phyloP scores from a whole-genome alignment of 2,329 filamentous ascomycete genomes.

The Didymella pinodella region DNA sequence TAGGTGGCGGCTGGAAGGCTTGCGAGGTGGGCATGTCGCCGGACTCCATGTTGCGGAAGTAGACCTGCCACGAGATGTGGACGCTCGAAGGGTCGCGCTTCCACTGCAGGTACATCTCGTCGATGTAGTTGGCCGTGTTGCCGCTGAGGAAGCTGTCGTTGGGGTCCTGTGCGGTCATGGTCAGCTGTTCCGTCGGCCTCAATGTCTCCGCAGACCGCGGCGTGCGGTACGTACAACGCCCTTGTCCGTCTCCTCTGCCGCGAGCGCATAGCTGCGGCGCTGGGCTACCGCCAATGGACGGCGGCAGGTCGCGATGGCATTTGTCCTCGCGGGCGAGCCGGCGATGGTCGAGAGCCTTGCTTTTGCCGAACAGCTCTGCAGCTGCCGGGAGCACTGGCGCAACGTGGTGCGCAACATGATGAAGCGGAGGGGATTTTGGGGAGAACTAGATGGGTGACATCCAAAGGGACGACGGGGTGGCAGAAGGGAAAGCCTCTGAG shows the following conservation, averaged over 20 bases:
- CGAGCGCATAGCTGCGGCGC: conserved; percentile 65
- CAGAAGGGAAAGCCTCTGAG: conserved; percentile 32
- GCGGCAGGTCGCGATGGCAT: conserved; percentile 57
- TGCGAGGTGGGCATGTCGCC: conserved; percentile 98
- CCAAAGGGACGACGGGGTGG: conserved; percentile 36
- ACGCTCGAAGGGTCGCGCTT: conserved; percentile 92
- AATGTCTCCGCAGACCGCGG: conserved; percentile 9
- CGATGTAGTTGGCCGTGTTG: conserved; percentile 98
- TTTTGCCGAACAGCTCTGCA: conserved; percentile 62
- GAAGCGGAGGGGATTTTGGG: conserved; percentile 35
- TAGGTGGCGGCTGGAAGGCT: conserved; percentile 95
- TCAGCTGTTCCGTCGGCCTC: conserved; percentile 31
- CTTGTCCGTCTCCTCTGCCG: conserved; percentile 65
- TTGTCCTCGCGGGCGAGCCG: conserved; percentile 47
- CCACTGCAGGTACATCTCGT: conserved; percentile 99
- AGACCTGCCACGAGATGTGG: conserved; percentile 98
- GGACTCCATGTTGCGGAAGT: conserved; percentile 99
- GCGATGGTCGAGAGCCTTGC: conserved; percentile 55
- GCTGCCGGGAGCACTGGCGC: conserved; percentile 69
- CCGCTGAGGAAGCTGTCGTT: conserved; percentile 97
- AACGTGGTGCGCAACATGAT: conserved; percentile 77
- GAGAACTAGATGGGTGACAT: conserved; percentile 39
- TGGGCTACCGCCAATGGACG: conserved; percentile 57
- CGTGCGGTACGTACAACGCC: conserved; percentile 63
- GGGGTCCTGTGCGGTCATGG: conserved; percentile 66